Percentiles rank a stretch among this genome's conserved stretches.
Evolutionary conservation across 768 basidiomycete genomes (phyloP).

Genomic region (Podaxis rugospora): DNA sequence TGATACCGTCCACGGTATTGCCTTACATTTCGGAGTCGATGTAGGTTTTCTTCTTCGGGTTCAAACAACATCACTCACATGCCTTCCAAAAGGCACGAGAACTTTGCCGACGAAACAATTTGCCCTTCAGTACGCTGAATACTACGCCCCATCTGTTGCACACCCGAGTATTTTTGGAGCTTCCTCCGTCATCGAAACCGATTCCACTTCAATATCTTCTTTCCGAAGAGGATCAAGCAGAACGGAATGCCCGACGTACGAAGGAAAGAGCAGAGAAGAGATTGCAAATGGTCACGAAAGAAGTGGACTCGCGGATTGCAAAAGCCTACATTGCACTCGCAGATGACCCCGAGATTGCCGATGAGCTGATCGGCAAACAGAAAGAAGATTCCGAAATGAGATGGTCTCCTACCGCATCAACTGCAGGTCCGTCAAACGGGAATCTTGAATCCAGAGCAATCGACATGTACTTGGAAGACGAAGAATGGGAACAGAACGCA

Average conservation of each 20-base stretch:
- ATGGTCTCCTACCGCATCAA: background rate
- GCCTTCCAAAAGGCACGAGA: conserved; percentile 40
- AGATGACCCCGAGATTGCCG: conserved; percentile 33
- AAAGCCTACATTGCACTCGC: conserved; percentile 69
- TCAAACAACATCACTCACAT: conserved; percentile 1
- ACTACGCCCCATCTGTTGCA: conserved; percentile 75
- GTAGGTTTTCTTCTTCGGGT: conserved; percentile 26
- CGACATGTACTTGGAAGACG: conserved; percentile 13
- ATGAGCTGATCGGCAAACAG: conserved; percentile 23
- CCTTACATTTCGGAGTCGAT: conserved; percentile 55
- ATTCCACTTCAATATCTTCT: conserved; percentile 14
- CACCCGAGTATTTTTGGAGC: conserved; percentile 52
- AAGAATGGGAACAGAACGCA: conserved; percentile 10
- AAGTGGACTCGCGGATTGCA: conserved; percentile 62
- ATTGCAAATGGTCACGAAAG: conserved; percentile 63
- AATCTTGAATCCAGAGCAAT: conserved; percentile 6
- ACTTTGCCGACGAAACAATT: conserved; percentile 61
- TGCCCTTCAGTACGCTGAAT: conserved; percentile 59
- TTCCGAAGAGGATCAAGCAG: conserved; percentile 24
- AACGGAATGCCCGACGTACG: conserved; percentile 36
- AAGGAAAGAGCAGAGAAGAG: conserved; percentile 56
- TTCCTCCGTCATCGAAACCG: conserved; percentile 42
- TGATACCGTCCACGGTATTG: conserved; percentile 65
- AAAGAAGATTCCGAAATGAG: conserved; percentile 20
- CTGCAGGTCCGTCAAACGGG: background rate